These are phyloP conservation scores for Chlorella sp. DNA, from an alignment of 139 green algal genomes.

Conservation along the genomic window DNA sequence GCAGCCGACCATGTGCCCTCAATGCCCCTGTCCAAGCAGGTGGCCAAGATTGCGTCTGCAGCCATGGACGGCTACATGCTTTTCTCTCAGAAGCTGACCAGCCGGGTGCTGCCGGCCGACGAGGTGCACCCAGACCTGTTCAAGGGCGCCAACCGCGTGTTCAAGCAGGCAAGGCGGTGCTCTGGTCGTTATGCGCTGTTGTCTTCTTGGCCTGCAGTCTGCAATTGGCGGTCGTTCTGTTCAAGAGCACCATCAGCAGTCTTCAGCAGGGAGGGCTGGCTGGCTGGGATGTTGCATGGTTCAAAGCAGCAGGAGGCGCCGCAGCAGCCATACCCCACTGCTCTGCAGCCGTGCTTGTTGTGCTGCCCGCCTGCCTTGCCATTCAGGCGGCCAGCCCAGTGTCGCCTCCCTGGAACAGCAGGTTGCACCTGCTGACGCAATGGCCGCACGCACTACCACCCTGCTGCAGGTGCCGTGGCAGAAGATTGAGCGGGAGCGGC, in stretches of 20 bases:
- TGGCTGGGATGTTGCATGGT: too few species aligned
- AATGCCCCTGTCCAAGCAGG: conserved; percentile 69
- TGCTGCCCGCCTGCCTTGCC: too few species aligned
- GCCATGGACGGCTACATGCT: conserved; percentile 96
- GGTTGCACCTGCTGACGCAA: background rate
- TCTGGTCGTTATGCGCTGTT: too few species aligned
- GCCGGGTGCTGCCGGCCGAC: conserved; percentile 47
- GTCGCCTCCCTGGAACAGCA: background rate
- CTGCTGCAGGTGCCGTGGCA: conserved; percentile 65
- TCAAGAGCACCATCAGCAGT: too few species aligned
- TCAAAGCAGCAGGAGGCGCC: too few species aligned
- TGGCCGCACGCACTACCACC: background rate
- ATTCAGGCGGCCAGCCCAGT: too few species aligned
- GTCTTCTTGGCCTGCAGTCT: background rate
- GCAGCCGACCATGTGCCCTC: background rate
- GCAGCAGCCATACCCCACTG: background rate
- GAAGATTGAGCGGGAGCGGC: conserved; percentile 78
- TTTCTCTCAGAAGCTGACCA: conserved; percentile 76
- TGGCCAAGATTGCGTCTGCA: conserved; percentile 84
- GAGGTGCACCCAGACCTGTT: conserved; percentile 82
- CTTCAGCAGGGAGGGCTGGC: too few species aligned
- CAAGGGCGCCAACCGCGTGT: conserved; percentile 81
- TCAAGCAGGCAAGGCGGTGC: too few species aligned
- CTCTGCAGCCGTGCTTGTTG: background rate
- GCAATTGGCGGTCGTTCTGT: too few species aligned